Evolutionary conservation across 2,329 filamentous ascomycete genomes (phyloP).

Genomic region (Fusarium sp.): DNA sequence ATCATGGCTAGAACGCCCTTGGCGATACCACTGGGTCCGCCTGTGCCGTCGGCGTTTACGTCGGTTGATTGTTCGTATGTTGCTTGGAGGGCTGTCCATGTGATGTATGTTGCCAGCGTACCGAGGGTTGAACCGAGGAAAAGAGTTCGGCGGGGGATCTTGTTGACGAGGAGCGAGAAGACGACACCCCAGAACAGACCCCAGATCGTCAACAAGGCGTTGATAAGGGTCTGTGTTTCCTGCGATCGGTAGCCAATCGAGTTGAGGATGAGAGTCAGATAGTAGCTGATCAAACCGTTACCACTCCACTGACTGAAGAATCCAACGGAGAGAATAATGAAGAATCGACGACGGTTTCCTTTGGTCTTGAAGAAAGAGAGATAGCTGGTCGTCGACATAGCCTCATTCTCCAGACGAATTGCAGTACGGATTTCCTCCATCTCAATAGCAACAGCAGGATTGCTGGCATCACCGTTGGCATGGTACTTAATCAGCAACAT

Average conservation of each 20-base stretch:
- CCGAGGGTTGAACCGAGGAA: constrained; percentile 18
- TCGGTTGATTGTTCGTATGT: constrained; percentile 23
- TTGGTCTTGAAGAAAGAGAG: constrained; percentile 21
- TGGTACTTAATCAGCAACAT: constrained; percentile 11
- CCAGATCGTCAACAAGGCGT: constrained; percentile 4
- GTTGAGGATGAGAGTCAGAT: constrained; percentile 21
- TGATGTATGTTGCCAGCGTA: constrained; percentile 6
- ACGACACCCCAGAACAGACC: constrained; percentile 20
- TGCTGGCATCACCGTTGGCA: constrained; percentile 15
- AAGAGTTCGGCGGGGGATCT: constrained; percentile 5
- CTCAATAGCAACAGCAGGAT: constrained; percentile 8
- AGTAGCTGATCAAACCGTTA: constrained; percentile 16
- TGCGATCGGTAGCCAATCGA: constrained; percentile 16
- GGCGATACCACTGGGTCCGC: constrained; percentile 7
- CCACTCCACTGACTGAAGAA: constrained; percentile 27
- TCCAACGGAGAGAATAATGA: constrained; percentile 14
- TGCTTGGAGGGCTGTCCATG: constrained; percentile 8
- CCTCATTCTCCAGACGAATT: constrained; percentile 16
- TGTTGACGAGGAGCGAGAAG: constrained; percentile 7
- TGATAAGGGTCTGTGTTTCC: constrained; percentile 15
- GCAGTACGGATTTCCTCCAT: constrained; percentile 20
- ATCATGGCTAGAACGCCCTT: constrained; percentile 26
- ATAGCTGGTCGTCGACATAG: constrained; percentile 8
- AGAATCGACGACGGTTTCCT: constrained; percentile 18
- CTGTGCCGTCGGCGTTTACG: constrained; percentile 8